phyloP scores from a whole-genome alignment of 148 eudicot genomes.

The Camellia japonica region DNA sequence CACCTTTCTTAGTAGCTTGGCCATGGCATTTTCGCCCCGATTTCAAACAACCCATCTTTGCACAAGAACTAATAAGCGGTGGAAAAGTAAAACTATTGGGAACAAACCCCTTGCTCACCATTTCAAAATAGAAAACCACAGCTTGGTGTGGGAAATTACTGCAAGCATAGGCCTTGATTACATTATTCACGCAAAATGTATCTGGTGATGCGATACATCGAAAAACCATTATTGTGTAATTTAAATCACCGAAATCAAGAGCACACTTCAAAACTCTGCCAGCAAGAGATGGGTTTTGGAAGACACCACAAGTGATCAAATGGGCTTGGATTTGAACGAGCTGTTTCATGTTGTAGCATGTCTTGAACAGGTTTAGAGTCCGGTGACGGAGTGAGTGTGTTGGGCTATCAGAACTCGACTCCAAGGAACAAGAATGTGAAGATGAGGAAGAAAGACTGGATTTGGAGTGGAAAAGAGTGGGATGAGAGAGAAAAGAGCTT shows the following conservation, averaged over 20 bases:
- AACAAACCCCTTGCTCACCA: conserved; percentile 44
- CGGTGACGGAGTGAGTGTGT: conserved; percentile 4
- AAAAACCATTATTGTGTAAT: conserved; percentile 47
- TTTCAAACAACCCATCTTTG: conserved; percentile 33
- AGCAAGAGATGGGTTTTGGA: conserved; percentile 53
- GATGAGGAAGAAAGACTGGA: conserved; percentile 4
- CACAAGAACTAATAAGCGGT: conserved; percentile 62
- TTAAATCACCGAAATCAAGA: conserved; percentile 37
- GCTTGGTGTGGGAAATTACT: conserved; percentile 39
- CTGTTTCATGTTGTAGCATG: conserved; percentile 32
- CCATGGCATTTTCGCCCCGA: conserved; percentile 59
- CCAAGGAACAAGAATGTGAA: not conserved
- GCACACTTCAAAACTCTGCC: conserved; percentile 54
- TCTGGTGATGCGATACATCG: conserved; percentile 35
- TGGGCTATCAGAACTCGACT: not conserved
- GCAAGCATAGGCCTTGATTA: conserved; percentile 56
- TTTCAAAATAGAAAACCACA: conserved; percentile 49
- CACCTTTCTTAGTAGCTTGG: conserved; percentile 59
- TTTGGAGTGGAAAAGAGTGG: conserved; percentile 11
- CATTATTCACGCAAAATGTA: conserved; percentile 57
- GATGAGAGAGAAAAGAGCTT: conserved; percentile 24
- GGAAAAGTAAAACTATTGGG: conserved; percentile 72
- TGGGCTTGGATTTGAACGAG: conserved; percentile 59
- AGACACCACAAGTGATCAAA: conserved; percentile 43
- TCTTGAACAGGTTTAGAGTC: conserved; percentile 27